Conservation (phyloP, 2,329 filamentous ascomycete genomes). For the Cladosporium sphaerospermum region DNA sequence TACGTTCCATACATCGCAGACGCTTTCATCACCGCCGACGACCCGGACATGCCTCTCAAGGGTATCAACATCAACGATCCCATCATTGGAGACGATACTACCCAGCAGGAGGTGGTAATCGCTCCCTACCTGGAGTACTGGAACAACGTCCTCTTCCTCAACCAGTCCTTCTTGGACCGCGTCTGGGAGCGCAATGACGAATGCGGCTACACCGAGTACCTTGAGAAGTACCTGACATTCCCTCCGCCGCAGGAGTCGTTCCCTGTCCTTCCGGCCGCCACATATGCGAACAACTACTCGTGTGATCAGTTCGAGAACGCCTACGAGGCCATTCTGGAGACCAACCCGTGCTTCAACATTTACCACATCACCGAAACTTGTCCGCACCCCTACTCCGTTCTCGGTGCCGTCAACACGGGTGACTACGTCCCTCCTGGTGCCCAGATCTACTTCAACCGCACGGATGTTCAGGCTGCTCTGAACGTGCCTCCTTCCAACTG, state of each 20-base stretch:
- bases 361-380: constrained; percentile 44
- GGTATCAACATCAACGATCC: constrained; percentile 47
- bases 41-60: constrained; percentile 44
- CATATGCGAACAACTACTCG: constrained; percentile 19
- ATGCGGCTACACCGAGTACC: constrained; percentile 30
- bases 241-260: constrained; percentile 33
- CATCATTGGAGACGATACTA: constrained; percentile 38
- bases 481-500: constrained; percentile 36
- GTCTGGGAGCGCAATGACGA: constrained; percentile 27
- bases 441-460: constrained; percentile 53
- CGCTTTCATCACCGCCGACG: constrained; percentile 46
- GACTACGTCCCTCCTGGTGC: constrained; percentile 16
- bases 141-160: constrained; percentile 36
- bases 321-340: constrained; percentile 33
- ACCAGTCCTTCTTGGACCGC: constrained; percentile 33
- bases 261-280: constrained; percentile 25
- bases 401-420: constrained; percentile 17
- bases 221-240: constrained; percentile 39
- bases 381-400: constrained; percentile 31
- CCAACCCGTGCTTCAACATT: constrained; percentile 48
- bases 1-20: constrained; percentile 55
- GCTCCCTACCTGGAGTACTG: constrained; percentile 35
- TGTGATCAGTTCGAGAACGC: constrained; percentile 38
- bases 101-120: constrained; percentile 31
- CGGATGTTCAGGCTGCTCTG: constrained; percentile 45